phyloP scores from a whole-genome alignment of 2,329 filamentous ascomycete species.

The Pestalotiopsis sp. region DNA sequence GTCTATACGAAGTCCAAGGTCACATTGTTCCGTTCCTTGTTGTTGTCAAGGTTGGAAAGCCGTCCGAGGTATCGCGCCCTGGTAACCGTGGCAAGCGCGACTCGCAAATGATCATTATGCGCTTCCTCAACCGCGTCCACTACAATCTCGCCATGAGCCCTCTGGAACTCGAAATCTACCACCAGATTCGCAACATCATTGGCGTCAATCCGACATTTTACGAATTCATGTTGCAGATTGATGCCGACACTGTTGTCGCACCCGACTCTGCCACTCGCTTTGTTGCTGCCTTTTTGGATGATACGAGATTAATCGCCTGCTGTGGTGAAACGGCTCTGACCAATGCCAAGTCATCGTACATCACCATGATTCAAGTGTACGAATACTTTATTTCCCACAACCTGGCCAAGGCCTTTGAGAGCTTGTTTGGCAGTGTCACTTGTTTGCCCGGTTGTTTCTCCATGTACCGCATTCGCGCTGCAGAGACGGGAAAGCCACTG shows the following conservation, averaged over 20 bases:
- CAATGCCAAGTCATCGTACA: constrained; percentile 89
- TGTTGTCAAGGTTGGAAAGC: constrained; percentile 96
- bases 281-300: constrained; percentile 86
- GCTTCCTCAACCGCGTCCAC: constrained; percentile 98
- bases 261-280: constrained; percentile 89
- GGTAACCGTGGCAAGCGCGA: constrained; percentile 99
- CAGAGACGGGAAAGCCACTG: constrained; percentile 91
- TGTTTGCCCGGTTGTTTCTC: constrained; percentile 98
- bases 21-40: constrained; percentile 98
- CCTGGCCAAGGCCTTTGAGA: constrained; percentile 94
- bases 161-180: constrained; percentile 95
- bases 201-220: constrained; percentile 98
- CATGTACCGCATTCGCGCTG: constrained; percentile 96
- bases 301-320: constrained; percentile 89
- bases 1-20: constrained; percentile 94
- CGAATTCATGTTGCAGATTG: constrained; percentile 94
- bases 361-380: constrained; percentile 99
- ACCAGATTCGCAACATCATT: constrained; percentile 98
- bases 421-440: constrained; percentile 94
- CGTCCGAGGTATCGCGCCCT: constrained; percentile 90
- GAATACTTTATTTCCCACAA: constrained; percentile 99
- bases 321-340: constrained; percentile 94
- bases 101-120: constrained; percentile 97
- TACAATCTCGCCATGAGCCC: constrained; percentile 97
- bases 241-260: constrained; percentile 94